Evolutionary conservation across 148 eudicot species (phyloP).

Genomic region (Camellia japonica): DNA sequence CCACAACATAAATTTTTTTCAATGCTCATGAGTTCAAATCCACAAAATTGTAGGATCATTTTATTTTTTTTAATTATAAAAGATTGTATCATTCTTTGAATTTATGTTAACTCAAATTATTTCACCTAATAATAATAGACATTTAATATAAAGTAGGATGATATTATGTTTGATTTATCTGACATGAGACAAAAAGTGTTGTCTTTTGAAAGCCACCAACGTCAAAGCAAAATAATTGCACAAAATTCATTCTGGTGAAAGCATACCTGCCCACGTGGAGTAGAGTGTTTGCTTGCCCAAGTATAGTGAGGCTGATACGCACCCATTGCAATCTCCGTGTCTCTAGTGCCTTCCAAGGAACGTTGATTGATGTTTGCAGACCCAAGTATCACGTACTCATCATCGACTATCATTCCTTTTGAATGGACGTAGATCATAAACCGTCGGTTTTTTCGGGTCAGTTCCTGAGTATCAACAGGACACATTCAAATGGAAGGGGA

Average conservation of each 20-base stretch:
- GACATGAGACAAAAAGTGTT: too few species aligned
- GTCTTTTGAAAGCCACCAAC: not conserved
- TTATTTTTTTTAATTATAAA: not conserved
- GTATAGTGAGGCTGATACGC: conserved; percentile 85
- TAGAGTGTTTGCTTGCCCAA: conserved; percentile 44
- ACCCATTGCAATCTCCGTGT: conserved; percentile 94
- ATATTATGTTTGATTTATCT: not conserved
- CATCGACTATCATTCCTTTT: conserved; percentile 94
- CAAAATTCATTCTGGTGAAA: not conserved
- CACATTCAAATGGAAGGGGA: not conserved
- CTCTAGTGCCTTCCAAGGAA: conserved; percentile 82
- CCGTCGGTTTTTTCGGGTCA: conserved; percentile 48
- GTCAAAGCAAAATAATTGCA: not conserved
- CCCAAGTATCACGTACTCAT: conserved; percentile 77
- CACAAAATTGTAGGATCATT: not conserved
- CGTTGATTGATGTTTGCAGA: conserved; percentile 96
- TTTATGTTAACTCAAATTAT: not conserved
- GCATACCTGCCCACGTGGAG: conserved; percentile 75
- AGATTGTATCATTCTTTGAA: not conserved
- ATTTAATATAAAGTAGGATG: not conserved
- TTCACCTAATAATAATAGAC: not conserved
- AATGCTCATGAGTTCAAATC: not conserved
- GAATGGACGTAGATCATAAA: conserved; percentile 95
- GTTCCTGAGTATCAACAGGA: conserved; percentile 34
- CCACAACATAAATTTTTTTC: not conserved